phyloP scores from a whole-genome alignment of 768 basidiomycete species.

The Tylopilus plumbeoviolaceoides region DNA sequence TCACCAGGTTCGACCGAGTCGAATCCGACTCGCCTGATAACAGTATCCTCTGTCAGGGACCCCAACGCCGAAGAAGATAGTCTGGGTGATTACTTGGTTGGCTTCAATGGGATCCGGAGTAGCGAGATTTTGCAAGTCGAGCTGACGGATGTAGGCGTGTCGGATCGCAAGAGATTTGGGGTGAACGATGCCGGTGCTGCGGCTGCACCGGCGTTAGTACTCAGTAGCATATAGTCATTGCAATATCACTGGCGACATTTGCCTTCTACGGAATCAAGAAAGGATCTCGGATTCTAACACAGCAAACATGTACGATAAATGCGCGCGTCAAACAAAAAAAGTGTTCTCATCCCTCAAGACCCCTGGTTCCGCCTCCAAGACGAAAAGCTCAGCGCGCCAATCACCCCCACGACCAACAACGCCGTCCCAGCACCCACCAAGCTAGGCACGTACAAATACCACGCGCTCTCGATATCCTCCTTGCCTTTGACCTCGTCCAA shows the following conservation, averaged over 20 bases:
- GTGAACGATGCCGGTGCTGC: background rate
- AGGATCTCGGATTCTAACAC: slow-evolving; percentile 8
- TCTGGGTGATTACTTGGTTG: too few species aligned
- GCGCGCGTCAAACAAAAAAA: background rate
- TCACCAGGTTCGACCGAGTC: slow-evolving; percentile 5
- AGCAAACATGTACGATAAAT: slow-evolving; percentile 16
- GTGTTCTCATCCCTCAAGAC: slow-evolving; percentile 32
- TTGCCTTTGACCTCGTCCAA: slow-evolving; percentile 41
- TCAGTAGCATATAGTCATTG: too few species aligned
- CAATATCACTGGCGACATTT: too few species aligned
- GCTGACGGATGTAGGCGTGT: background rate
- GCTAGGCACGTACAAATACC: slow-evolving; percentile 78
- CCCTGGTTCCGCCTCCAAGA: slow-evolving; percentile 63
- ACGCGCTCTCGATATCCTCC: slow-evolving; percentile 64
- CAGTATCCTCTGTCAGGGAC: background rate
- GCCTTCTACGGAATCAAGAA: background rate
- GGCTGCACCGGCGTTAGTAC: too few species aligned
- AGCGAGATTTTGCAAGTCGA: slow-evolving; percentile 3
- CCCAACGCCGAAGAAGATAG: too few species aligned
- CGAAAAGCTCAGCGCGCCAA: slow-evolving; percentile 75
- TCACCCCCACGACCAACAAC: slow-evolving; percentile 70
- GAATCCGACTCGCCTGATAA: slow-evolving; percentile 1
- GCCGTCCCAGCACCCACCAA: slow-evolving; percentile 84
- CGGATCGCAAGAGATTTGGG: slow-evolving; percentile 2
- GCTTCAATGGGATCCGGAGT: background rate